Evolutionary conservation across 345 rosid genomes (phyloP), one percentile per base, ranked within the genome.

Genomic region (Camelina hispida): DNA sequence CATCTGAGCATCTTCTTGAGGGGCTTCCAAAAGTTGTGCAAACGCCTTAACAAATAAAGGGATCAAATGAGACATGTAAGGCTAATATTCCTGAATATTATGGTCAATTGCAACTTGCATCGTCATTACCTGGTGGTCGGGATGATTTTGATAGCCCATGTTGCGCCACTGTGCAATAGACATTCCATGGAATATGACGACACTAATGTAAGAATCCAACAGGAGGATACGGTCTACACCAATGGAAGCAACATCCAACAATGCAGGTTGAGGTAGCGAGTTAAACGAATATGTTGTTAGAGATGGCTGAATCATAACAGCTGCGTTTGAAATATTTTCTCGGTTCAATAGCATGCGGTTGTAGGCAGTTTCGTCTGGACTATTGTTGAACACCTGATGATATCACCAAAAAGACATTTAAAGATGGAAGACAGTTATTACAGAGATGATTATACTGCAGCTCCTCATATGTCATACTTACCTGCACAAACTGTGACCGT

Each of bases 101-200:
- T n/a, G 23, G 44, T 10, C 65, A 43, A 7, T 6, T 56, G 48
- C 48, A 38, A 57, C 34, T 71, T 48, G 58, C 42, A 67, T 11
- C 18, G 48, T 10, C 62, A 71, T 79, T 76, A 95, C 99, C 91
- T 85, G 86, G 68, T 96, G 93, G 51, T 96, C 99, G 5, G 93
- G 93, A 76, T 96, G 96, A 84, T 88, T 81, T 78, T 96, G 99
- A 77, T 90, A 96, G 25, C 94, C 98, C 90, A 89, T 64, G 83
- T 89, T 96, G 40, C 98, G 99, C 98, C 99, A 96, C 58, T 96
- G 99, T 46, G 98, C 98, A 84, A 96, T 87, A 58, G 97, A 93
- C 99, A 96, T 90, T 71, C 99, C 98, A 85, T 96, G 97, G 82
- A 96, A 96, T 62, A 96, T 56, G 54, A 96, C 99, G 71, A 96